These are phyloP conservation scores for Bruguiera gymnorhiza DNA, from an alignment of 345 rosid species.

Conservation along the genomic window DNA sequence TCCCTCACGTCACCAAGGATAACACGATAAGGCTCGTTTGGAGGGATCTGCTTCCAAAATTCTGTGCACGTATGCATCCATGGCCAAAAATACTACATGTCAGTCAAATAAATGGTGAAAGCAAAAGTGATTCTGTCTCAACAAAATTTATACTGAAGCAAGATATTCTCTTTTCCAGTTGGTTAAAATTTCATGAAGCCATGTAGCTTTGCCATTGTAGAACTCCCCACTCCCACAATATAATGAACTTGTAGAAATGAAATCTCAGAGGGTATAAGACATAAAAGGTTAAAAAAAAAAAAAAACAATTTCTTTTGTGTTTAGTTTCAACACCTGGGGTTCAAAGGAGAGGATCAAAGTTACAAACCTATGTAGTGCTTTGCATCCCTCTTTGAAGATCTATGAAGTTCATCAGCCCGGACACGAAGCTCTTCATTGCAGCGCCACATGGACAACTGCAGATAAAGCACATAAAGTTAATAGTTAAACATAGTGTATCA, in stretches of 20 bases:
- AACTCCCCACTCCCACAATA: no score
- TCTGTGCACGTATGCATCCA: conserved; percentile 33
- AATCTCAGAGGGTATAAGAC: background rate
- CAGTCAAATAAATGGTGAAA: background rate
- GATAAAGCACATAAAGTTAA: background rate
- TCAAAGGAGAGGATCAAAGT: background rate
- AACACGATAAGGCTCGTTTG: conserved; percentile 90
- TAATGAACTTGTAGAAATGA: background rate
- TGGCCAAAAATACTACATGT: background rate
- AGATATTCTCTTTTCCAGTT: background rate
- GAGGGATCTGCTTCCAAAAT: conserved; percentile 89
- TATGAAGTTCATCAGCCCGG: conserved; percentile 68
- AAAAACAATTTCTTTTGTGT: background rate
- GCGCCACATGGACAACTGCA: conserved; percentile 99
- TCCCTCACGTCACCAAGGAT: conserved; percentile 92
- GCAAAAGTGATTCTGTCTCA: background rate
- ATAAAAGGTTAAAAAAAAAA: background rate
- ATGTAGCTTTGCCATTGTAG: background rate
- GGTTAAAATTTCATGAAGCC: background rate
- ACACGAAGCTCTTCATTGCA: conserved; percentile 91
- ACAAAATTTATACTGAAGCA: conserved; percentile 2
- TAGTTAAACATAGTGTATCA: background rate
- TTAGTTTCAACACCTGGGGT: background rate
- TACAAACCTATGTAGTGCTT: conserved; percentile 89
- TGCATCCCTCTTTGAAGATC: conserved; percentile 79